Evolutionary conservation across 2,329 filamentous ascomycete genomes (phyloP).

Genomic region (Fusarium concolor): DNA sequence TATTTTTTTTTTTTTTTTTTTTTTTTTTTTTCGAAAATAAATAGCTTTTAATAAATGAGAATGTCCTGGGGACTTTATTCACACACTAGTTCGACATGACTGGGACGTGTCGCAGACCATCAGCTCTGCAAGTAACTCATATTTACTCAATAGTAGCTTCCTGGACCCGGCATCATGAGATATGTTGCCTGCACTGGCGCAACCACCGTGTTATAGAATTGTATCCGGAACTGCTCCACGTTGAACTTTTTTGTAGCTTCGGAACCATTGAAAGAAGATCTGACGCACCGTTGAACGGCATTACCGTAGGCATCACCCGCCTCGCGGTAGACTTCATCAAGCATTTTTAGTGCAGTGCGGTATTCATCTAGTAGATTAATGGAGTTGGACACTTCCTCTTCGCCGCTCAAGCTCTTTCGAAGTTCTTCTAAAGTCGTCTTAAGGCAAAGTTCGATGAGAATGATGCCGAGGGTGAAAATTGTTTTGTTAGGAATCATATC

Average conservation of each 20-base stretch:
- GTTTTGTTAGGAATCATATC: not conserved
- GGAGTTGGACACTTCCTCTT: not conserved
- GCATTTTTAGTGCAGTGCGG: not conserved
- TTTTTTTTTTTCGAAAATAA: too few species aligned
- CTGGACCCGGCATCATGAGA: not conserved
- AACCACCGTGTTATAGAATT: not conserved
- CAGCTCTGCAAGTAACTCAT: too few species aligned
- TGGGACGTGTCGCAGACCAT: too few species aligned
- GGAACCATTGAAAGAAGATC: not conserved
- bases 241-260: not conserved
- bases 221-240: not conserved
- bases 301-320: not conserved
- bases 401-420: too few species aligned
- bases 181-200: not conserved
- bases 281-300: not conserved
- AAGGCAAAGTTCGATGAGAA: not conserved
- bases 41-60: too few species aligned
- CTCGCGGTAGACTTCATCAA: not conserved
- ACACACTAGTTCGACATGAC: too few species aligned
- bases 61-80: too few species aligned
- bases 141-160: too few species aligned
- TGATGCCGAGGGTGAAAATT: not conserved
- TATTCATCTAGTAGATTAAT: not conserved
- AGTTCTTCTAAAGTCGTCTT: not conserved
- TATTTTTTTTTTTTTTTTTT: too few species aligned